Evolutionary conservation across 352 stramenopile species (phyloP).

Genomic region (Saprolegnia diclina): DNA sequence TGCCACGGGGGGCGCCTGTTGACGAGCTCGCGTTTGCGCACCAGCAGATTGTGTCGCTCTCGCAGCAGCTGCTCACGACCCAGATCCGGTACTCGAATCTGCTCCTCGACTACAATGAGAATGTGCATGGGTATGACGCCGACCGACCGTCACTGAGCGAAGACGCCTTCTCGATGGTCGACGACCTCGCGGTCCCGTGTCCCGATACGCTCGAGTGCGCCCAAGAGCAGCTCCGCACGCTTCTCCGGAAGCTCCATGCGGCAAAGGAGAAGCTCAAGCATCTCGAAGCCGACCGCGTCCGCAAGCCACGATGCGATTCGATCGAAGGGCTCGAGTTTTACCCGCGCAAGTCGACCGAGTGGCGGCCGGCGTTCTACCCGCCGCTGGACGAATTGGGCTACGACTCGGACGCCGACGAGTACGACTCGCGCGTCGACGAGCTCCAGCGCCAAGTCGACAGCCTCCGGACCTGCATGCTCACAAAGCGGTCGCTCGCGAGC

Average conservation of each 20-base stretch:
- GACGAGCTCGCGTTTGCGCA: no score
- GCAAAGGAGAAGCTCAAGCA: constrained; percentile 12
- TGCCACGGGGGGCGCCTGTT: no score
- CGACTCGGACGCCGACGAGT: constrained; percentile 10
- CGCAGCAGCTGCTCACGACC: no score
- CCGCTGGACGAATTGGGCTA: not conserved
- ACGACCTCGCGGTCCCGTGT: no score
- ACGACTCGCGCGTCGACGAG: constrained; percentile 4
- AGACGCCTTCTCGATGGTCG: no score
- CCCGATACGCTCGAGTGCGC: no score
- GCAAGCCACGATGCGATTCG: not conserved
- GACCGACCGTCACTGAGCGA: no score
- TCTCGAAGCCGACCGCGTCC: not conserved
- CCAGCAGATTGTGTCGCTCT: no score
- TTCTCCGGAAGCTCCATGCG: constrained; percentile 6
- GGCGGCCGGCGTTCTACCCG: constrained; percentile 7
- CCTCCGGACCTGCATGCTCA: not conserved
- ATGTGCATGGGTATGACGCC: no score
- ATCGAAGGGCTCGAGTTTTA: constrained; percentile 9
- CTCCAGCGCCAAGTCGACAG: constrained; percentile 16
- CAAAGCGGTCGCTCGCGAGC: not conserved
- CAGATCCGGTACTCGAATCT: no score
- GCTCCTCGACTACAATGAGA: no score
- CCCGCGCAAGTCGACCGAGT: constrained; percentile 9
- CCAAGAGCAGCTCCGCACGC: constrained; percentile 5